phyloP scores from a whole-genome alignment of 371 early-diverging fungal species.

The Mortierella sp. region DNA sequence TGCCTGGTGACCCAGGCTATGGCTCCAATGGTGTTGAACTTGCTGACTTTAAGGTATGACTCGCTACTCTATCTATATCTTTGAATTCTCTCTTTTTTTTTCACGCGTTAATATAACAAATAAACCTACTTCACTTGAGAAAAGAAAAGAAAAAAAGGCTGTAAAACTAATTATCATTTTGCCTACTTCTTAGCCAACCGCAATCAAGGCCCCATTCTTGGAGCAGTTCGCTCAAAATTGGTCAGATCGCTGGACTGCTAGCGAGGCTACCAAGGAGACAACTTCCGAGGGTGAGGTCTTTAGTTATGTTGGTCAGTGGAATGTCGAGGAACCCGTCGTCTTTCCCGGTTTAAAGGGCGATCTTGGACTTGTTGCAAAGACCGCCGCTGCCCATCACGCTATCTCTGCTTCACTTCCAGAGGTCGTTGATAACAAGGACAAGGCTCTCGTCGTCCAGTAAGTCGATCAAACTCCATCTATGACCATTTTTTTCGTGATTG shows the following conservation, averaged over 20 bases:
- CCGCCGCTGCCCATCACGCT: slow-evolving; percentile 83
- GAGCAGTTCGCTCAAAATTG: slow-evolving; percentile 79
- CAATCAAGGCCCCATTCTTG: slow-evolving; percentile 70
- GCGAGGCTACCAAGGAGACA: slow-evolving; percentile 71
- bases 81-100: neutral
- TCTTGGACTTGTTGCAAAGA: slow-evolving; percentile 80
- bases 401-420: slow-evolving; percentile 81
- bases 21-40: slow-evolving; percentile 2
- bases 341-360: slow-evolving; percentile 72
- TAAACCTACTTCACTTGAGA: neutral
- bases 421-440: slow-evolving; percentile 82
- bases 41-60: slow-evolving; percentile 43
- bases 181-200: slow-evolving; percentile 35
- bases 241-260: slow-evolving; percentile 75
- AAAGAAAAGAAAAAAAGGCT: neutral
- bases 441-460: slow-evolving; percentile 88
- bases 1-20: slow-evolving; percentile 44
- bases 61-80: neutral
- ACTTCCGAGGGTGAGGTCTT: slow-evolving; percentile 63
- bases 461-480: slow-evolving; percentile 4
- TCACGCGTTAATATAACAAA: neutral
- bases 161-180: neutral
- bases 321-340: slow-evolving; percentile 72
- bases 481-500: neutral
- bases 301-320: slow-evolving; percentile 83